Base-by-base conservation (phyloP, 257 asterid genomes). In the Apocynum venetum region DNA sequence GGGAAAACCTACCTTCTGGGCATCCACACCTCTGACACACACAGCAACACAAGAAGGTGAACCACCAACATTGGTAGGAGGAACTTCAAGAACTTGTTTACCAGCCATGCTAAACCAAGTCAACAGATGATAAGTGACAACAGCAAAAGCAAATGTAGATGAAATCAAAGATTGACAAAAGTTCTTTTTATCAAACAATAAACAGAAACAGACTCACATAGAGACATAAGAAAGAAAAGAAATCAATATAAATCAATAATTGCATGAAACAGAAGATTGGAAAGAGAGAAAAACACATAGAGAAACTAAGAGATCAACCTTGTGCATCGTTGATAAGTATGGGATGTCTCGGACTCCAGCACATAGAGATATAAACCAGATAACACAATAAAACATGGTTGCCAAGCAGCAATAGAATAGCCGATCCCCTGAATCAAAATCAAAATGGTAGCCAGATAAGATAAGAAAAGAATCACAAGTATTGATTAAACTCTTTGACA, bases 381-480 rank as follows among this genome's bases (percentile, higher is more conserved):
- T 82, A 96, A 82, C 81, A 89, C 93, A 83, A 96, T 89, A 87
- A 82, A 91, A 80, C 97, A 96, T 44, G 97, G 98, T 79, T 96
- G 96, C 98, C 98, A 93, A 41, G 94, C 85, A 69, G 99, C 99
- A 86, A 93, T 89, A 17, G 99, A 96, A 83, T 96, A 93, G 72
- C 99, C 99, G 79, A 96, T 90, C 78, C 99, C 99, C 99, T 96
- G 91, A 86, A 77, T 74, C 88, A 86, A 81, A 71, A 81, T 14
- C 59, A 70, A 55, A 11, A 73, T 36, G 77, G 70, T 72, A 69
- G 79, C 65, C 76, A 76, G 56, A 74, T 72, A 75, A 53, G 65
- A 55, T 7, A 72, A 57, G 76, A 70, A 46, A 75, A 51, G 72
- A 70, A n/a, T 67, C 11, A 56, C 20, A 74, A 74, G 12, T 17